Conservation (phyloP, 352 stramenopile species). For the Labyrinthula sp. region DNA sequence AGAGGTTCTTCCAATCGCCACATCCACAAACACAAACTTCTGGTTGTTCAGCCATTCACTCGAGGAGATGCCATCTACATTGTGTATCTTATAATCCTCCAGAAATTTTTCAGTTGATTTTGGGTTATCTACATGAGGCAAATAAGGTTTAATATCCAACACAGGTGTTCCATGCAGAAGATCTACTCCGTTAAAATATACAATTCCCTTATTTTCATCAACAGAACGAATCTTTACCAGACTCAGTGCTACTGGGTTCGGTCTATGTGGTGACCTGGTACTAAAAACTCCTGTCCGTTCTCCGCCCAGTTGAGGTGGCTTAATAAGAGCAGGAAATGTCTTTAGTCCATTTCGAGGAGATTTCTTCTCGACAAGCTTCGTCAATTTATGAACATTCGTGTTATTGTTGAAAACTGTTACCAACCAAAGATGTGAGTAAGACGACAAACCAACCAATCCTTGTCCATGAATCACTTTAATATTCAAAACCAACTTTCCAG, state of each 20-base stretch:
- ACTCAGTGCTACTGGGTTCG: conserved; percentile 31
- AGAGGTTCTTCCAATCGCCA: too few relatives aligned
- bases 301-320: conserved; percentile 40
- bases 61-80: neutral
- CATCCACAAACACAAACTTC: conserved; percentile 17
- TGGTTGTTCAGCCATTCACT: conserved; percentile 13
- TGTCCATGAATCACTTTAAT: conserved; percentile 1
- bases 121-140: conserved; percentile 35
- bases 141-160: conserved; percentile 93
- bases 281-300: conserved; percentile 77
- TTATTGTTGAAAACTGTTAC: conserved; percentile 44
- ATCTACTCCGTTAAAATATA: conserved; percentile 72
- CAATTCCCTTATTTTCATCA: conserved; percentile 34
- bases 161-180: conserved; percentile 85
- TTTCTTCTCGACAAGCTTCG: conserved; percentile 1
- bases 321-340: conserved; percentile 26
- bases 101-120: neutral
- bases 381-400: conserved; percentile 35
- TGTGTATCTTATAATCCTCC: neutral
- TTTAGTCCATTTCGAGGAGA: conserved; percentile 17
- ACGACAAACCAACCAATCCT: conserved; percentile 33
- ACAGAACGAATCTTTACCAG: conserved; percentile 32
- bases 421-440: conserved; percentile 42
- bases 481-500: conserved; percentile 5
- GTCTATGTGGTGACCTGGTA: conserved; percentile 78